A percentile compares a stretch with the other conserved stretches of the same genome.
Conservation (phyloP, 1,139 yeast genomes). For the Zygoascus meyerae region DNA sequence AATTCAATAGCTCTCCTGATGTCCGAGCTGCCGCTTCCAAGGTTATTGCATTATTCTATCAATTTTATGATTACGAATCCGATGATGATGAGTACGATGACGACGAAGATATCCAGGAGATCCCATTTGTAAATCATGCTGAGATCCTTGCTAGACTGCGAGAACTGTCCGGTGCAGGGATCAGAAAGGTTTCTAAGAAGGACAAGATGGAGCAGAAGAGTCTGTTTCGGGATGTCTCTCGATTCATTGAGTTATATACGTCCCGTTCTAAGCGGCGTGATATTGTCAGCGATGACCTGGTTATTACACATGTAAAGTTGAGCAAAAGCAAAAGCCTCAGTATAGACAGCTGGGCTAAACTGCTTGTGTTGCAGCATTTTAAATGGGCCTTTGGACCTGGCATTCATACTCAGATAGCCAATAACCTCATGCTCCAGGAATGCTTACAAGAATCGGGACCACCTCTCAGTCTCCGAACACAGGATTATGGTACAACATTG, state of each 20-base stretch:
- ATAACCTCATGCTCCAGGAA: slow-evolving; percentile 43
- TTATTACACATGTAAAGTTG: slow-evolving; percentile 51
- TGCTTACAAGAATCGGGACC: slow-evolving; percentile 14
- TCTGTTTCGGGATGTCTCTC: slow-evolving; percentile 55
- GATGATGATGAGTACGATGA: slow-evolving; percentile 34
- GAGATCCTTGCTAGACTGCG: slow-evolving; percentile 43
- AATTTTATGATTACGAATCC: slow-evolving; percentile 44
- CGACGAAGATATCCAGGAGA: slow-evolving; percentile 39
- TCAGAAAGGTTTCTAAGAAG: slow-evolving; percentile 54
- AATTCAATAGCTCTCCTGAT: slow-evolving; percentile 19
- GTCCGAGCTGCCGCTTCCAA: slow-evolving; percentile 49
- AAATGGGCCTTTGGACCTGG: slow-evolving; percentile 72
- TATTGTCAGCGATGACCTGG: slow-evolving; percentile 34
- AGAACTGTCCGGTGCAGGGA: slow-evolving; percentile 46
- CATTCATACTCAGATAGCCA: slow-evolving; percentile 54
- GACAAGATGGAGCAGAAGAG: slow-evolving; percentile 59
- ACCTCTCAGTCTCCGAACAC: neutral
- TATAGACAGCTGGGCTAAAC: slow-evolving; percentile 63
- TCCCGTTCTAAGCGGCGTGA: slow-evolving; percentile 38
- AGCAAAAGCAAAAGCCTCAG: slow-evolving; percentile 52
- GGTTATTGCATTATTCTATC: slow-evolving; percentile 58
- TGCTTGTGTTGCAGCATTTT: slow-evolving; percentile 54
- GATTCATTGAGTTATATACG: slow-evolving; percentile 45
- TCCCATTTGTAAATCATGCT: slow-evolving; percentile 57
- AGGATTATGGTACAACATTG: neutral